Evolutionary conservation across 2,329 filamentous ascomycete genomes (phyloP).

Genomic region (Dissoconium aciculare): DNA sequence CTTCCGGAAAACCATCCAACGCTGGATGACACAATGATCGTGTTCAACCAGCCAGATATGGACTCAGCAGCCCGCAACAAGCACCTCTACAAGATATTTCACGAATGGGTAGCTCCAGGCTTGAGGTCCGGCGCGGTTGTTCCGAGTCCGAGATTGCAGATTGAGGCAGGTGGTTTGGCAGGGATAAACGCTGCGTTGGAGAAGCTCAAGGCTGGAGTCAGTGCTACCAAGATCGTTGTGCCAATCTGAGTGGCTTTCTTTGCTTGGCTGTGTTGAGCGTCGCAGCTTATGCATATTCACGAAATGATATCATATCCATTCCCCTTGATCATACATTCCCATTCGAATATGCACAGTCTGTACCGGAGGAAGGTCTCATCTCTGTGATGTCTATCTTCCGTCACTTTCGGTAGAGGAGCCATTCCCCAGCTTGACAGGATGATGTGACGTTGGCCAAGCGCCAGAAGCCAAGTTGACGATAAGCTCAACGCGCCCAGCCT

Average conservation of each 20-base stretch:
- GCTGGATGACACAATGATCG: slow-evolving; percentile 1
- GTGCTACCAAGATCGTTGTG: slow-evolving; percentile 1
- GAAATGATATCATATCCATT: too few relatives aligned
- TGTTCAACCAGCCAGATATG: neutral
- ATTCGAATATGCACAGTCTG: too few relatives aligned
- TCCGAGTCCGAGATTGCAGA: slow-evolving; percentile 1
- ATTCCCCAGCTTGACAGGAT: too few relatives aligned
- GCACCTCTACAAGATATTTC: slow-evolving; percentile 1
- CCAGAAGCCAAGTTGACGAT: too few relatives aligned
- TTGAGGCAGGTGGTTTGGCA: neutral
- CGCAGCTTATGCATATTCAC: too few relatives aligned
- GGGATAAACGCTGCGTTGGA: neutral
- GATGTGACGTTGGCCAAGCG: too few relatives aligned
- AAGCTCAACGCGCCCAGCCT: too few relatives aligned
- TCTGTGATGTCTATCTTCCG: too few relatives aligned
- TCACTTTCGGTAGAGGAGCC: too few relatives aligned
- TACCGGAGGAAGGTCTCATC: too few relatives aligned
- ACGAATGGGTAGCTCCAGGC: neutral
- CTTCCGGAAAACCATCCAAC: neutral
- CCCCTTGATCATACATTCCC: too few relatives aligned
- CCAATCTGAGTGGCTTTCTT: neutral
- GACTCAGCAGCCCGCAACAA: neutral
- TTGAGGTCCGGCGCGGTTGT: neutral
- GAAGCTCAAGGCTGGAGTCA: slow-evolving; percentile 1
- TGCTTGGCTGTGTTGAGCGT: too few relatives aligned